Percentiles rank a stretch among this genome's conserved stretches.
Evolutionary conservation across 352 stramenopile species (phyloP).

Genomic region (Phytophthora tubulina): DNA sequence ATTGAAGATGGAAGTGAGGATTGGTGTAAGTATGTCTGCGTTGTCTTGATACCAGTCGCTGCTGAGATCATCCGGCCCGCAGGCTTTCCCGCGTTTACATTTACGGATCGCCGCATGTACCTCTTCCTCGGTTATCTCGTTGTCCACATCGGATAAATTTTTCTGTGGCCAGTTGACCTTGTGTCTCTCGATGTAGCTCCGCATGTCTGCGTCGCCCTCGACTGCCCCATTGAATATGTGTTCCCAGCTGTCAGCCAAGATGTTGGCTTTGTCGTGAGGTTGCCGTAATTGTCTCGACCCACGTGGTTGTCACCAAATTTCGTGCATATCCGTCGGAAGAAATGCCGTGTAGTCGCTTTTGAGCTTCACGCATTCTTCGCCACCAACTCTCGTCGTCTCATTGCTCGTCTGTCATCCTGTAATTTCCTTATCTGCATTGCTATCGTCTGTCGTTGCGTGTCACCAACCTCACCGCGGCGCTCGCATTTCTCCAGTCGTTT

Average conservation of each 20-base stretch:
- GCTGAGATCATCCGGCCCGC: not conserved
- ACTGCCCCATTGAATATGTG: not conserved
- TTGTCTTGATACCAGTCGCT: not conserved
- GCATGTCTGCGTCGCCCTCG: not conserved
- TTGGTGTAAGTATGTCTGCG: no score
- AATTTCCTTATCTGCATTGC: not conserved
- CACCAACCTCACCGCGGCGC: no score
- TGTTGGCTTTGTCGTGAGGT: slow-evolving; percentile 4
- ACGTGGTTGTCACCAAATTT: slow-evolving; percentile 5
- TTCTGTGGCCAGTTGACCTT: not conserved
- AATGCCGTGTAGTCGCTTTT: not conserved
- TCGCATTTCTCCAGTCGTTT: no score
- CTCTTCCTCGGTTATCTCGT: not conserved
- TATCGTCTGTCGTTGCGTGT: not conserved
- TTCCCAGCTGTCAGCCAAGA: slow-evolving; percentile 1
- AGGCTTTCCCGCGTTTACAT: not conserved
- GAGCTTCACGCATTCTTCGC: slow-evolving; percentile 1
- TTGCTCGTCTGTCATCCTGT: not conserved
- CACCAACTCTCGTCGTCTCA: not conserved
- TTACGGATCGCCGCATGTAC: not conserved
- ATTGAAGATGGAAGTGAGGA: no score
- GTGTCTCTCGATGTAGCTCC: not conserved
- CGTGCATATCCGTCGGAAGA: slow-evolving; percentile 7
- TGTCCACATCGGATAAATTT: slow-evolving; percentile 3
- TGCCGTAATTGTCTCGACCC: not conserved